Evolutionary conservation across 2,329 filamentous ascomycete species (phyloP).

Genomic region (Rutstroemia sp.): DNA sequence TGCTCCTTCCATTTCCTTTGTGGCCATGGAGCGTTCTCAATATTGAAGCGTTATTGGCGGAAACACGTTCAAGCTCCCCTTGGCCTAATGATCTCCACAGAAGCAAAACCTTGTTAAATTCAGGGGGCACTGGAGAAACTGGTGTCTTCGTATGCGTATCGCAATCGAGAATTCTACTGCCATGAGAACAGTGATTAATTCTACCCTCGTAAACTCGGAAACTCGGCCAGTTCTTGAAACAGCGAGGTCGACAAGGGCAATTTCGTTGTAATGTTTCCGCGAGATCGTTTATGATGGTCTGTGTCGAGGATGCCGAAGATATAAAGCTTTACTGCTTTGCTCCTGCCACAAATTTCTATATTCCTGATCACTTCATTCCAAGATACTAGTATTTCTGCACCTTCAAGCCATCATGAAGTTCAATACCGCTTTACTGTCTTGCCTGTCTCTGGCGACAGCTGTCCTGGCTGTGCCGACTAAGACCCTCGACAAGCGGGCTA

Average conservation of each 20-base stretch:
- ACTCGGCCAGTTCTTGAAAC: not conserved
- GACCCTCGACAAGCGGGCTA: conserved; percentile 30
- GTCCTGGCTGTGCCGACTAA: conserved; percentile 13
- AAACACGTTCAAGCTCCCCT: not conserved
- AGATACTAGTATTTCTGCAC: not conserved
- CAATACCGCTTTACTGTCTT: conserved; percentile 7
- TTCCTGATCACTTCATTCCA: not conserved
- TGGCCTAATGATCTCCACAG: not conserved
- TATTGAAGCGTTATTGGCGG: not conserved
- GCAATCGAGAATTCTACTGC: not conserved
- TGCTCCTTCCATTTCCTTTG: not conserved
- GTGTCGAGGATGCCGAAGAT: not conserved
- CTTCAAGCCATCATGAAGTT: conserved; percentile 13
- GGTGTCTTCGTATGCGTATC: not conserved
- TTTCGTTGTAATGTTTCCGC: not conserved
- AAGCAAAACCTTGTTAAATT: not conserved
- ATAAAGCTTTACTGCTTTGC: not conserved
- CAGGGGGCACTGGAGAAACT: not conserved
- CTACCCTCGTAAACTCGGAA: not conserved
- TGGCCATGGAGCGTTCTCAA: not conserved
- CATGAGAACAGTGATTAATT: not conserved
- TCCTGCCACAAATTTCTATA: not conserved
- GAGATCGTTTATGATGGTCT: not conserved
- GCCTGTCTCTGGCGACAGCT: conserved; percentile 3
- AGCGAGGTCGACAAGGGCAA: not conserved